Conservation (phyloP, 495 filamentous ascomycete genomes). For the Rhizodiscina lignyota region DNA sequence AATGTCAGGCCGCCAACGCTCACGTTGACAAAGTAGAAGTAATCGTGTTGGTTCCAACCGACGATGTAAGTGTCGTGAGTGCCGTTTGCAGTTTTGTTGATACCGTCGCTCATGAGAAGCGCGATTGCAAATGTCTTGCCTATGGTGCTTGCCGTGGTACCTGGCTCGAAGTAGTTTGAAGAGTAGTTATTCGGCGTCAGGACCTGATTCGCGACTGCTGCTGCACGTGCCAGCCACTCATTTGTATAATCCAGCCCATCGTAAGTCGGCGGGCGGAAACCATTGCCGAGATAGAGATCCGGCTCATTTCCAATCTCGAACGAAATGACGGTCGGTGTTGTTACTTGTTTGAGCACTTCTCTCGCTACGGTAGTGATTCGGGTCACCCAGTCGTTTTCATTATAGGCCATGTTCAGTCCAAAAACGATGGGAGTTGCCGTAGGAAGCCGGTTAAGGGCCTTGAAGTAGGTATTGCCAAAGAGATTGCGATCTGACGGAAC, state of each 20-base stretch:
- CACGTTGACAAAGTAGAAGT: slow-evolving; percentile 25
- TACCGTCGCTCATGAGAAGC: slow-evolving; percentile 13
- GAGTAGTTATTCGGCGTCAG: slow-evolving; percentile 16
- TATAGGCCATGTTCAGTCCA: slow-evolving; percentile 23
- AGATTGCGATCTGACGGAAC: slow-evolving; percentile 15
- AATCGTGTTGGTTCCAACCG: slow-evolving; percentile 26
- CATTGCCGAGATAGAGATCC: slow-evolving; percentile 21
- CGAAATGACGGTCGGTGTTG: slow-evolving; percentile 19
- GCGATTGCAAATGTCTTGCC: slow-evolving; percentile 21
- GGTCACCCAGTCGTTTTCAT: slow-evolving; percentile 14
- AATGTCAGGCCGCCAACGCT: slow-evolving; percentile 13
- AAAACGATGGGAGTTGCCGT: slow-evolving; percentile 19
- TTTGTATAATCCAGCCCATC: slow-evolving; percentile 18
- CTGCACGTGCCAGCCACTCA: slow-evolving; percentile 18
- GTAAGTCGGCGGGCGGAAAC: slow-evolving; percentile 17
- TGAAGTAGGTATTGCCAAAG: slow-evolving; percentile 21
- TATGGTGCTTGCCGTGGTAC: slow-evolving; percentile 21
- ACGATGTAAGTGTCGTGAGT: slow-evolving; percentile 10
- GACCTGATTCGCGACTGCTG: slow-evolving; percentile 18
- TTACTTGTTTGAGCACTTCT: slow-evolving; percentile 14
- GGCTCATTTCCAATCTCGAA: slow-evolving; percentile 28
- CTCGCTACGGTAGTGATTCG: slow-evolving; percentile 16
- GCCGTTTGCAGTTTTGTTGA: slow-evolving; percentile 6
- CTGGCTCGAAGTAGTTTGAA: slow-evolving; percentile 22
- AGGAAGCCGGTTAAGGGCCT: slow-evolving; percentile 21